These are phyloP conservation scores for Thalassiosira profunda DNA, from an alignment of 108 stramenopile genomes.

Conservation along the genomic window DNA sequence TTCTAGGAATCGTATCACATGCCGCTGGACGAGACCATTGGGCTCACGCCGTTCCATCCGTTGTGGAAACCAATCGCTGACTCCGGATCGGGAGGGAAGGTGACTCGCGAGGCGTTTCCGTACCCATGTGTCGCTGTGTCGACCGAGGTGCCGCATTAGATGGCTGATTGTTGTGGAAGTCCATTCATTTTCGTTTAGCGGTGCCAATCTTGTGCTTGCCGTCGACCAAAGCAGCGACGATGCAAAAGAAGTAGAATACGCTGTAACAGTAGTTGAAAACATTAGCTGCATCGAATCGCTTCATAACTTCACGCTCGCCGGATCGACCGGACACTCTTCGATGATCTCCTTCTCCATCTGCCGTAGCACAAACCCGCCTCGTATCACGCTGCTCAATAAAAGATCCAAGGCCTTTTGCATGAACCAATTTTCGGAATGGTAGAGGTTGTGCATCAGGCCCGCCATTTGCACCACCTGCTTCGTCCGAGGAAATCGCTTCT, in stretches of 20 bases:
- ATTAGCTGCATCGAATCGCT: too few relatives aligned
- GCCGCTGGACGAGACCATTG: slow-evolving; percentile 12
- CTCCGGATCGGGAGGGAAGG: too few relatives aligned
- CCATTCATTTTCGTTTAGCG: too few relatives aligned
- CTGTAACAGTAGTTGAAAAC: too few relatives aligned
- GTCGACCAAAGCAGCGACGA: too few relatives aligned
- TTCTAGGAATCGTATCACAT: slow-evolving; percentile 10
- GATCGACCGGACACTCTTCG: slow-evolving; percentile 31
- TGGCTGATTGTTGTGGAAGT: too few relatives aligned
- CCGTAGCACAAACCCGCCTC: slow-evolving; percentile 20
- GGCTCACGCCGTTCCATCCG: slow-evolving; percentile 35
- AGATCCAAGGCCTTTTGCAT: slow-evolving; percentile 17
- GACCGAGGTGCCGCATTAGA: neutral
- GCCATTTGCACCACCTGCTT: slow-evolving; percentile 21
- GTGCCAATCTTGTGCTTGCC: too few relatives aligned
- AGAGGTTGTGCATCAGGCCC: slow-evolving; percentile 28
- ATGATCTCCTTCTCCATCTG: slow-evolving; percentile 25
- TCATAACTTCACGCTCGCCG: too few relatives aligned
- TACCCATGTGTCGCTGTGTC: slow-evolving; percentile 35
- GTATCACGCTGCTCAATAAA: slow-evolving; percentile 13
- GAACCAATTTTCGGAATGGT: slow-evolving; percentile 33
- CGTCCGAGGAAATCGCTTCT: slow-evolving; percentile 24
- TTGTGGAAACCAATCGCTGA: slow-evolving; percentile 17
- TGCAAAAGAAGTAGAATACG: too few relatives aligned
- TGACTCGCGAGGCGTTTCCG: too few relatives aligned